Conservation (phyloP, 2,329 filamentous ascomycete genomes). For the Chrysoporthe austroafricana region DNA sequence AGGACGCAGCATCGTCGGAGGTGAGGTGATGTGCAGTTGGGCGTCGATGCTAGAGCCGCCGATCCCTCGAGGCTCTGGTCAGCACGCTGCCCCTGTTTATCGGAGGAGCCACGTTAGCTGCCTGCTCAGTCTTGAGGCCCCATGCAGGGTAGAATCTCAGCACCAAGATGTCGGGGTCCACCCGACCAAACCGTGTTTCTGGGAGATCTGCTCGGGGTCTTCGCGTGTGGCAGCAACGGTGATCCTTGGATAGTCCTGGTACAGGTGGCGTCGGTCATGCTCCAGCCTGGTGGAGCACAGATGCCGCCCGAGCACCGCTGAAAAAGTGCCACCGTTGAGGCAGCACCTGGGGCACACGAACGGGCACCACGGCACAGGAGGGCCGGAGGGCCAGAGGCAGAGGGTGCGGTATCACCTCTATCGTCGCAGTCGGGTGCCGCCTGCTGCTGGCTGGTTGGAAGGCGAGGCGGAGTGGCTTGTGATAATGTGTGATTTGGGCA, state of each 20-base stretch:
- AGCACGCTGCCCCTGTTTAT: not conserved
- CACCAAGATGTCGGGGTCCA: not conserved
- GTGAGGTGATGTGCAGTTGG: constrained; percentile 1
- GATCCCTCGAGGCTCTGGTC: not conserved
- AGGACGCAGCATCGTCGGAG: no score
- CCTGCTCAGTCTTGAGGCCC: not conserved
- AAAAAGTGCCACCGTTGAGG: no score
- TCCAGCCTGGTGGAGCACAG: not conserved
- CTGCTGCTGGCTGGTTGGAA: not conserved
- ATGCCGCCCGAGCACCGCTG: not conserved
- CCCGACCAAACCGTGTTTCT: not conserved
- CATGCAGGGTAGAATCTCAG: not conserved
- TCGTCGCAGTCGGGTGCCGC: no score
- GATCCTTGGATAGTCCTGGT: not conserved
- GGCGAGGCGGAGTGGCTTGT: not conserved
- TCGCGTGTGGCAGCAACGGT: not conserved
- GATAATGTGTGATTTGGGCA: not conserved
- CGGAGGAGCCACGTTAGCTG: not conserved
- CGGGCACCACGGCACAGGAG: not conserved
- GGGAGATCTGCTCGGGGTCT: not conserved
- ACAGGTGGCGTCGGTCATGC: not conserved
- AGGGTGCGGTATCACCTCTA: no score
- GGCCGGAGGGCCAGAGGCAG: not conserved
- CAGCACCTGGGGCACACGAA: not conserved
- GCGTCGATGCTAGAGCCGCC: not conserved